Conservation (phyloP, 2,329 filamentous ascomycete species). For the Cladosporium sp. region DNA sequence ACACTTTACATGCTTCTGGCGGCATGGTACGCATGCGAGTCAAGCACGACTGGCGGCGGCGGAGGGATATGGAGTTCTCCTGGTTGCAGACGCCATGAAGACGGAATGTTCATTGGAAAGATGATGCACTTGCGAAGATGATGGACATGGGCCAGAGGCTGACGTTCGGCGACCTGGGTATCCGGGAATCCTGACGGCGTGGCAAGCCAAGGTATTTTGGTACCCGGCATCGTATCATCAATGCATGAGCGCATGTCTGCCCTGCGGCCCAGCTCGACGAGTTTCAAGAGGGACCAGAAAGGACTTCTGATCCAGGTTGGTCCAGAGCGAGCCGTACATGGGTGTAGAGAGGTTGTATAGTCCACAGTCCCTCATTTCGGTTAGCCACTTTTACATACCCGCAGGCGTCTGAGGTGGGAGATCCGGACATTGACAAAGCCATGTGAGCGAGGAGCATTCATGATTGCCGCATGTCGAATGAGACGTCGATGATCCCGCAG, state of each 20-base stretch:
- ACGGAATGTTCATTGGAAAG: not conserved
- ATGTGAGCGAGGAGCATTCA: not conserved
- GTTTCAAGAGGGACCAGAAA: not conserved
- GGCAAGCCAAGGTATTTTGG: not conserved
- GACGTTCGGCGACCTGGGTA: not conserved
- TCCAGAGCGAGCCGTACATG: not conserved
- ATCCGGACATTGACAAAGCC: not conserved
- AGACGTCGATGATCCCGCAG: not conserved
- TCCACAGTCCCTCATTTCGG: not conserved
- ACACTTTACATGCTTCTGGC: constrained; percentile 11
- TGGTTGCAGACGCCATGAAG: not conserved
- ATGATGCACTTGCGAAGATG: not conserved
- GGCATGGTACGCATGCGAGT: constrained; percentile 14
- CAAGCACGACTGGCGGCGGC: not conserved
- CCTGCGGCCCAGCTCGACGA: not conserved
- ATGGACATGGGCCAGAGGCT: not conserved
- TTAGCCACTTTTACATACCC: not conserved
- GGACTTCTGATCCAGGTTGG: not conserved
- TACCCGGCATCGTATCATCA: not conserved
- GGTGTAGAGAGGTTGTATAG: not conserved
- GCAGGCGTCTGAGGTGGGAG: not conserved
- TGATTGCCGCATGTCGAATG: not conserved
- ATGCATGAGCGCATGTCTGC: not conserved
- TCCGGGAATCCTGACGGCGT: not conserved
- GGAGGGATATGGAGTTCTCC: not conserved